Evolutionary conservation across 805 yeast genomes (phyloP), one percentile per base, ranked within the genome.

Genomic region (Ogataea naganishii): DNA sequence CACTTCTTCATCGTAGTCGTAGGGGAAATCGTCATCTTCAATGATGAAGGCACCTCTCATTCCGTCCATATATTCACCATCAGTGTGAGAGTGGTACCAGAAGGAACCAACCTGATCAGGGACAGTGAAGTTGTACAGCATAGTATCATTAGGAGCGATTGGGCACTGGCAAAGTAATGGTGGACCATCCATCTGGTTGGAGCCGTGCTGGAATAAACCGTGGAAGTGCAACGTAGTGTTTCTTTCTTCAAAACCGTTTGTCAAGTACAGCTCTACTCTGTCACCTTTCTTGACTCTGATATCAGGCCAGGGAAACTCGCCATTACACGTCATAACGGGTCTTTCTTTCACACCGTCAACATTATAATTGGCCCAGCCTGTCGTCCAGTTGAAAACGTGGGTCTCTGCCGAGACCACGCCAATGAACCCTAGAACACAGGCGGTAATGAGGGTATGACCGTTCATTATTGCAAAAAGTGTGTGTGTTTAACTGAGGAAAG

Each of bases 71-170:
- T 86, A 86, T 58, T 88, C 94, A 44, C 88, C 89, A 14, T 68
- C 58, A 20, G 88, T 75, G 61, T 92, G 98, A 18, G 97, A 84
- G 58, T 92, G 98, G 66, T 89, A 92, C 98, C 98, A 92, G 67
- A 66, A 92, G 13, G 95, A 72, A 47, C 98, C 98, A 34, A 66
- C 74, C 59, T 92, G 96, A 43, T 65, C 65, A 29, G 71, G 72
- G 37, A 86, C 84, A 17, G 95, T 80, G 58, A 92, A 92, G 64
- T 89, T 86, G 66, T 92, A 92, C n/a, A n/a, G n/a, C 58, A 73
- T 64, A 13, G 81, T 69, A 37, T 72, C 70, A 32, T 81, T 81
- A 5, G 94, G 80, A n/a, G 82, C 76, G 41, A 85, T 78, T 18
- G 95, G 94, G 68, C 97, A 92, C 59, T 89, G 96, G 20, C 83